Base-by-base conservation (phyloP, 2,329 filamentous ascomycete genomes). In the Xylariaceae sp. region DNA sequence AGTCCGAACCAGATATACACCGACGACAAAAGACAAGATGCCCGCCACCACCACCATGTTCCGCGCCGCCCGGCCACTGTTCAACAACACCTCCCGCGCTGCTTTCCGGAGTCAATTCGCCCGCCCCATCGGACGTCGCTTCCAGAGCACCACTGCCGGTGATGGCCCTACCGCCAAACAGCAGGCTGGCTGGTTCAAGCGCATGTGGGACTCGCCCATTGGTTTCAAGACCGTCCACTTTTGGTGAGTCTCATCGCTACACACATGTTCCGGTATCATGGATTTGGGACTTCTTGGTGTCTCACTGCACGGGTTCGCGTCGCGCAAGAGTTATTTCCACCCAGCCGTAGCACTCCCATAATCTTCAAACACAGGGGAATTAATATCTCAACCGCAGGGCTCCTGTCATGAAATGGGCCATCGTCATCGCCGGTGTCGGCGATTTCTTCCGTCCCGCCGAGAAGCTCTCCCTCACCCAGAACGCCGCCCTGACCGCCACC, bases 161-260 rank as follows among this genome's bases (percentile, higher is more conserved):
- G 55, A 54, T 1, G 56, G 74, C 45, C 57, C 66, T 60, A 60
- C 71, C 61, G 69, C 73, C 61, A 69, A 71, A 54, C 69, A 73
- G 53, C 65, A 74, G 61, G 63, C 71, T 57, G 75, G 75, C 67
- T 86, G 79, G 78, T 85, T 94, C 71, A 84, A 87, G 78, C 85
- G 85, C 73, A 83, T 95, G 79, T 91, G 87, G 87, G 84, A 90
- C 72, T 90, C 87, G 71, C 88, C 89, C 57, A 73, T 92, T 59
- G 89, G 89, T 47, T 63, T 92, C 63, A 91, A 91, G 86, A 99
- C 94, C 57, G 94, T 99, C 66, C 94, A 99, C 75, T 99, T 99
- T 77, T 99, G 94, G 93, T 93, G 77, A 60, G 79, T 67, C 34
- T 16, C 4, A 13, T 38, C 16, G 13, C 22, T 28, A 28, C 7